Base-by-base conservation (phyloP, 352 stramenopile genomes). In the Peronospora belbahrii region DNA sequence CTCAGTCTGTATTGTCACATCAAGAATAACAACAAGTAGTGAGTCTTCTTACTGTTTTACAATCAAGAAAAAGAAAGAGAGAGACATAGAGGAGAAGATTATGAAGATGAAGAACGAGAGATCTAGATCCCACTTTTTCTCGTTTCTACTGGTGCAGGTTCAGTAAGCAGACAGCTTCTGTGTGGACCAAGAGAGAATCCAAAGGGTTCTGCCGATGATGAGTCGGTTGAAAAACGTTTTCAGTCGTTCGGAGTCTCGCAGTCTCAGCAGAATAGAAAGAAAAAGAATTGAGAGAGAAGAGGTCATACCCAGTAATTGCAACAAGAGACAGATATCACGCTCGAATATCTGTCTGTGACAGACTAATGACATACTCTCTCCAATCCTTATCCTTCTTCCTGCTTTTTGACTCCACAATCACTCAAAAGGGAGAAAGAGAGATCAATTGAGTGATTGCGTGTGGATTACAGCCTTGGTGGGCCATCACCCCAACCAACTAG, bases 1-100 rank as follows among this genome's bases (percentile, higher is more conserved):
- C 79, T 99, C 95, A 74, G 85, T 95, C 91, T 99, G 52, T 55
- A 42, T 4, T 68, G 17, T 7, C 27, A 7, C 41, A 47, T 28
- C 4, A 41, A 44, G 41, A 39, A 22, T 13, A 49, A 31, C 20
- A 28, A 42, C 22, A 27, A 42, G 6, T 30, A 42, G 37, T 42
- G 37, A 33, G 19, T 42, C 20, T 24, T 36, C 5, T 3, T 9
- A 22, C 17, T 23, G 15, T 10, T 11, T 17, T 13, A 39, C 33
- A 36, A 18, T 20, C 31, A 18, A 6, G n/a, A 19, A 24, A 39
- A 38, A 20, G 32, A 10, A 37, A 37, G 20, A 42, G 20, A 42
- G 33, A 42, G 20, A 45, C n/a, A n/a, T n/a, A 27, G 23, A 27
- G 23, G 7, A 7, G 7, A 27, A 27, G 23, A 27, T 27, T n/a